Conservation (phyloP, 1,284 basidiomycete species). For the Ceratorhiza oryzae-sativae region DNA sequence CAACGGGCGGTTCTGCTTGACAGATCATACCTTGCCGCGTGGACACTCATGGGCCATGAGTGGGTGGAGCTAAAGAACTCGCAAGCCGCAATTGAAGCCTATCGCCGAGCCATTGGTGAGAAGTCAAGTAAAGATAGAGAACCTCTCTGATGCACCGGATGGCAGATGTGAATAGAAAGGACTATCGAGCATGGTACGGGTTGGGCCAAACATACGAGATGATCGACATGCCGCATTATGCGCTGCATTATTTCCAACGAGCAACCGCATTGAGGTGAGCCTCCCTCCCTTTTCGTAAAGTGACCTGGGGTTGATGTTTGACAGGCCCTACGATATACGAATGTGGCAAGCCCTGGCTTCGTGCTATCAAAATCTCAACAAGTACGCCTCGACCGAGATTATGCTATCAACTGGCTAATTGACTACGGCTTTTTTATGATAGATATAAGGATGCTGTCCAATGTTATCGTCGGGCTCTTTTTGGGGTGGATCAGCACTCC, state of each 20-base stretch:
- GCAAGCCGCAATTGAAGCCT: constrained; percentile 97
- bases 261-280: constrained; percentile 87
- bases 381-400: constrained; percentile 56
- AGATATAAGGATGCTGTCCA: constrained; percentile 87
- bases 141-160: constrained; percentile 8
- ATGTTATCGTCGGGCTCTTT: constrained; percentile 85
- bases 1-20: constrained; percentile 93
- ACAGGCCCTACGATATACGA: constrained; percentile 92
- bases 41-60: constrained; percentile 99
- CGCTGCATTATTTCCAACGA: constrained; percentile 95
- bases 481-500: constrained; percentile 68
- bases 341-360: constrained; percentile 95
- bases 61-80: constrained; percentile 99
- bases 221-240: constrained; percentile 95
- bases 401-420: constrained; percentile 28
- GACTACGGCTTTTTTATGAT: constrained; percentile 19
- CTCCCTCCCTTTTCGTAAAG: constrained; percentile 33
- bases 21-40: constrained; percentile 92
- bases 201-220: constrained; percentile 98
- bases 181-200: constrained; percentile 98
- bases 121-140: constrained; percentile 29
- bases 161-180: constrained; percentile 91
- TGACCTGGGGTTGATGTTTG: constrained; percentile 21
- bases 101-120: constrained; percentile 91
- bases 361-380: constrained; percentile 90